Evolutionary conservation across 2,329 filamentous ascomycete genomes (phyloP).

Genomic region (Thermoascus crustaceus): DNA sequence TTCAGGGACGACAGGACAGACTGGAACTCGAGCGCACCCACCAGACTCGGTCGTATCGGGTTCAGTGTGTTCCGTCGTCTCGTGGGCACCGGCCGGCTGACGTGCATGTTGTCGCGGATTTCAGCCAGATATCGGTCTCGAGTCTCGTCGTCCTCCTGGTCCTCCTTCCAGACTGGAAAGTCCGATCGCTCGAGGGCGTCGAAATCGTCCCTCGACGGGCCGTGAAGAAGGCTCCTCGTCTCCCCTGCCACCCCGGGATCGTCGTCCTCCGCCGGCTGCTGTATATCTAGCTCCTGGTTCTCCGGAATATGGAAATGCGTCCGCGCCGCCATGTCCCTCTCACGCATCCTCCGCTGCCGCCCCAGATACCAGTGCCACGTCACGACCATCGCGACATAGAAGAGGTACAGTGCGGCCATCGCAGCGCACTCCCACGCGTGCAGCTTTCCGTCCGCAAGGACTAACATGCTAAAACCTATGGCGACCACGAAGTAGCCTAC

Average conservation of each 20-base stretch:
- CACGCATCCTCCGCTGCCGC: slow-evolving; percentile 52
- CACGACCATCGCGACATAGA: slow-evolving; percentile 85
- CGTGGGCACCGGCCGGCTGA: slow-evolving; percentile 59
- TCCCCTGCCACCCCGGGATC: slow-evolving; percentile 40
- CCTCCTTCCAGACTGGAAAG: slow-evolving; percentile 40
- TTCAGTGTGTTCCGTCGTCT: slow-evolving; percentile 66
- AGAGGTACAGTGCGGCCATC: slow-evolving; percentile 86
- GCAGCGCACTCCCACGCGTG: slow-evolving; percentile 78
- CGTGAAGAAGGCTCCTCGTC: slow-evolving; percentile 37
- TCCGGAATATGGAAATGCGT: slow-evolving; percentile 61
- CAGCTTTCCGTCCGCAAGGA: slow-evolving; percentile 75
- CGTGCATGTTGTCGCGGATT: slow-evolving; percentile 85
- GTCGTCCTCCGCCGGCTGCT: slow-evolving; percentile 50
- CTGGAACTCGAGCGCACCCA: slow-evolving; percentile 88
- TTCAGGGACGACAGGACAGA: slow-evolving; percentile 83
- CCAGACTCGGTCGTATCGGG: slow-evolving; percentile 82
- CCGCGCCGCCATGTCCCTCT: slow-evolving; percentile 63
- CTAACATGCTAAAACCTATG: slow-evolving; percentile 76
- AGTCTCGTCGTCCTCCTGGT: slow-evolving; percentile 48
- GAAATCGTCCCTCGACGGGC: slow-evolving; percentile 55
- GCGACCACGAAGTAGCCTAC: slow-evolving; percentile 87
- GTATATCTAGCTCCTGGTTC: slow-evolving; percentile 51
- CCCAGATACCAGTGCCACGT: slow-evolving; percentile 83
- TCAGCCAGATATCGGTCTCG: slow-evolving; percentile 62
- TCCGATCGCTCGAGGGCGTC: slow-evolving; percentile 50